Conservation (phyloP, 2,329 filamentous ascomycete species). For the Talaromyces funiculosus region DNA sequence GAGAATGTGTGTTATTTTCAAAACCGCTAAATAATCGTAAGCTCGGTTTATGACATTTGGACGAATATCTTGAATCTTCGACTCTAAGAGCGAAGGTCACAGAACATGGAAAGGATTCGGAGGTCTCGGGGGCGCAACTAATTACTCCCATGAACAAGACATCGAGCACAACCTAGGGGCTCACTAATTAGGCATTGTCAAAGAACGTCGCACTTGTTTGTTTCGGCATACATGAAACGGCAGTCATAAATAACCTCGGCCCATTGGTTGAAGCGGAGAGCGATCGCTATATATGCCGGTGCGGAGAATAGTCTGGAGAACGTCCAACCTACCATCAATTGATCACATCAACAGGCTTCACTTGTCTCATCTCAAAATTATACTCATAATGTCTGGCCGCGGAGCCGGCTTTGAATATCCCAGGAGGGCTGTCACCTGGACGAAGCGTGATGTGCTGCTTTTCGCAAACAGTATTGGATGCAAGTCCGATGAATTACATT, state of each 20-base stretch:
- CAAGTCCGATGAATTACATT: conserved; percentile 82
- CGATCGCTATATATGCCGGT: not conserved
- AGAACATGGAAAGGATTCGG: no score
- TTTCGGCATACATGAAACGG: not conserved
- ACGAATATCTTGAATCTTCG: no score
- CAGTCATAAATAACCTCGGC: not conserved
- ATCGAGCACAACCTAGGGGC: not conserved
- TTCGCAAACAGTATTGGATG: conserved; percentile 87
- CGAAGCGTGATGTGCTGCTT: conserved; percentile 80
- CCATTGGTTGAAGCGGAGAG: not conserved
- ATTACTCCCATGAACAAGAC: no score
- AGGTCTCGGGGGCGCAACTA: no score
- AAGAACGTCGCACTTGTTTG: not conserved
- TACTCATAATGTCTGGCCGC: conserved; percentile 42
- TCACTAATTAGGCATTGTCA: not conserved
- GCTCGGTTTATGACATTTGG: no score
- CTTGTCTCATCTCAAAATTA: not conserved
- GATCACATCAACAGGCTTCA: not conserved
- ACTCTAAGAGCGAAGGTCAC: no score
- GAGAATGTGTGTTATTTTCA: not conserved
- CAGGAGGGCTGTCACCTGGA: conserved; percentile 68
- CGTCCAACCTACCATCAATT: no score
- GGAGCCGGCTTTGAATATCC: conserved; percentile 75
- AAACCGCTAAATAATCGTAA: not conserved
- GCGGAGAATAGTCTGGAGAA: not conserved